Evolutionary conservation across 306 rosid genomes (phyloP).

Genomic region (Trichosanthes cucumerina): DNA sequence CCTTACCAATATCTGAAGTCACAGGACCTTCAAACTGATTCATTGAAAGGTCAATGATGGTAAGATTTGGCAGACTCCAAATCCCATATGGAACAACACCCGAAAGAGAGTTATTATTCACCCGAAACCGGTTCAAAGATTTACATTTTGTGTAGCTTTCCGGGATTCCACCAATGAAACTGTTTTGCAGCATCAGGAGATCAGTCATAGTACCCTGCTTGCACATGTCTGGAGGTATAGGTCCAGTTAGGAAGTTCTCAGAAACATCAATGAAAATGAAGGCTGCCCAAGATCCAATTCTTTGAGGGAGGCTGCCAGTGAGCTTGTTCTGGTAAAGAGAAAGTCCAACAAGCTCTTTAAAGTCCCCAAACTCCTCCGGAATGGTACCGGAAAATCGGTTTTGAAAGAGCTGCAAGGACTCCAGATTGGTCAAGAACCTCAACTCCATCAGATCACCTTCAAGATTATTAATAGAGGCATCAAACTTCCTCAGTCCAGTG

Average conservation of each 20-base stretch:
- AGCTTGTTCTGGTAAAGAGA: conserved; percentile 56
- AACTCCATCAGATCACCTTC: conserved; percentile 68
- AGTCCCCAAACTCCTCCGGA: conserved; percentile 64
- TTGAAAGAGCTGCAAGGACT: conserved; percentile 44
- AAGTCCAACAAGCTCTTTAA: conserved; percentile 26
- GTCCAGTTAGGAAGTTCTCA: conserved; percentile 59
- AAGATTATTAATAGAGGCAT: conserved; percentile 44
- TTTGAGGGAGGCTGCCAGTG: conserved; percentile 60
- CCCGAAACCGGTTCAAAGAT: conserved; percentile 42
- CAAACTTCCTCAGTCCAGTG: conserved; percentile 41
- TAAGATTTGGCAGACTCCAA: conserved; percentile 60
- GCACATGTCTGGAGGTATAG: conserved; percentile 75
- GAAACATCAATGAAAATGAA: conserved; percentile 59
- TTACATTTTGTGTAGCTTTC: conserved; percentile 45
- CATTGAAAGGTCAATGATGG: conserved; percentile 41
- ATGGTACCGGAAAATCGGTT: conserved; percentile 49
- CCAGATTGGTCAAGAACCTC: conserved; percentile 31
- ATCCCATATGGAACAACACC: conserved; percentile 71
- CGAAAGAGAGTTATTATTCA: conserved; percentile 54
- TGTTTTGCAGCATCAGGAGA: conserved; percentile 47
- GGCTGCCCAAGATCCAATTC: conserved; percentile 48
- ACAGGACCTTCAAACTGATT: conserved; percentile 68
- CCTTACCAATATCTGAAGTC: conserved; percentile 46
- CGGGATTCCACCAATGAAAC: conserved; percentile 63
- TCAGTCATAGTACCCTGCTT: conserved; percentile 31